Conservation (phyloP, 2,329 filamentous ascomycete species). For the Fusarium phyllophilum region DNA sequence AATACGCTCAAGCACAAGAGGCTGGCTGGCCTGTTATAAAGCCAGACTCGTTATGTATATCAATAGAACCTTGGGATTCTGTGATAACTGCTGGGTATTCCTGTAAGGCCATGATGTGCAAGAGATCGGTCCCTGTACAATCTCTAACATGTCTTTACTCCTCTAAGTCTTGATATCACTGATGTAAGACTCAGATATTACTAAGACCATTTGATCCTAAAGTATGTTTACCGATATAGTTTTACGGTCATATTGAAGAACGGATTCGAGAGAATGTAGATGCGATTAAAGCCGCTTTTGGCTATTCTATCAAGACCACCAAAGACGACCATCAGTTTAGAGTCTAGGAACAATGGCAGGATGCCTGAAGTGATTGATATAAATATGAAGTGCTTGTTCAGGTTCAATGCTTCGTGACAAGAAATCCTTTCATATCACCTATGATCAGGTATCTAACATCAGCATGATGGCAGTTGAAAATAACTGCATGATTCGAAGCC, state of each 20-base stretch:
- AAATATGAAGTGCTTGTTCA: not conserved
- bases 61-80: not conserved
- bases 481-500: not conserved
- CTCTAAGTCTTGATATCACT: not conserved
- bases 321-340: not conserved
- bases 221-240: too few relatives aligned
- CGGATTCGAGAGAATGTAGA: not conserved
- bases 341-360: not conserved
- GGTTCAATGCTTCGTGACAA: accelerated
- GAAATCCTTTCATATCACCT: not conserved
- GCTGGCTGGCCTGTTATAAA: not conserved
- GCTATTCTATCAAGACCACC: not conserved
- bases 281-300: not conserved
- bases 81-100: not conserved
- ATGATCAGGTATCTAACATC: not conserved
- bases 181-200: not conserved
- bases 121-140: not conserved
- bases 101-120: not conserved
- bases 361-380: not conserved
- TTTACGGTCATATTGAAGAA: not conserved
- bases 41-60: not conserved
- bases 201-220: not conserved
- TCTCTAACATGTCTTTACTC: not conserved
- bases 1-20: not conserved
- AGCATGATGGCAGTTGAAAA: not conserved